A percentile compares a stretch with the other conserved stretches of the same genome.
phyloP scores from a whole-genome alignment of 2,329 filamentous ascomycete species.

The Ophiosphaerella korrae region DNA sequence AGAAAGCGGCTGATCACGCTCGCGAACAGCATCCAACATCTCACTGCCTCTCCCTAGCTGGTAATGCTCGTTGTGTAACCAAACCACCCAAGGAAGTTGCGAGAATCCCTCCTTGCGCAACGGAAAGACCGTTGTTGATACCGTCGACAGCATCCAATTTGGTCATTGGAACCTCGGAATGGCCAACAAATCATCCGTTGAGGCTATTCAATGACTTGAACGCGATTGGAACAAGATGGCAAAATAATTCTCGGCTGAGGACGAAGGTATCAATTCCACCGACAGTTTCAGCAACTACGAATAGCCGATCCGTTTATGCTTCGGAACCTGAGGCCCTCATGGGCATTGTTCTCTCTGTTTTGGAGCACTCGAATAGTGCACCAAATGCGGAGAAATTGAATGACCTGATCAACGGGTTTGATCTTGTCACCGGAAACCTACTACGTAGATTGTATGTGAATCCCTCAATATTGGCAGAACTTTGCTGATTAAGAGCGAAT shows the following conservation, averaged over 20 bases:
- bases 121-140: neutral
- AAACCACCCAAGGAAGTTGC: neutral
- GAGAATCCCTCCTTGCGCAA: neutral
- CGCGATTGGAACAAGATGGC: neutral
- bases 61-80: neutral
- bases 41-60: neutral
- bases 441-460: neutral
- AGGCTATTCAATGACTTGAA: neutral
- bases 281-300: neutral
- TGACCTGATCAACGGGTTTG: neutral
- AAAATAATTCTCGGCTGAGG: neutral
- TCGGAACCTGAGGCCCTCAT: neutral
- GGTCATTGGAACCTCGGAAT: neutral
- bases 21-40: neutral
- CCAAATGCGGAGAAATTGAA: neutral
- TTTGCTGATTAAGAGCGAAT: neutral
- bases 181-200: neutral
- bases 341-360: neutral
- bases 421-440: neutral
- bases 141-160: neutral
- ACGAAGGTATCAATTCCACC: neutral
- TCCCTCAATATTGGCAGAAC: neutral
- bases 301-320: neutral
- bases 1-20: neutral
- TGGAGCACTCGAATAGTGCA: neutral